Evolutionary conservation across 164 flowering plant genomes (phyloP).

Genomic region (Piper longum): DNA sequence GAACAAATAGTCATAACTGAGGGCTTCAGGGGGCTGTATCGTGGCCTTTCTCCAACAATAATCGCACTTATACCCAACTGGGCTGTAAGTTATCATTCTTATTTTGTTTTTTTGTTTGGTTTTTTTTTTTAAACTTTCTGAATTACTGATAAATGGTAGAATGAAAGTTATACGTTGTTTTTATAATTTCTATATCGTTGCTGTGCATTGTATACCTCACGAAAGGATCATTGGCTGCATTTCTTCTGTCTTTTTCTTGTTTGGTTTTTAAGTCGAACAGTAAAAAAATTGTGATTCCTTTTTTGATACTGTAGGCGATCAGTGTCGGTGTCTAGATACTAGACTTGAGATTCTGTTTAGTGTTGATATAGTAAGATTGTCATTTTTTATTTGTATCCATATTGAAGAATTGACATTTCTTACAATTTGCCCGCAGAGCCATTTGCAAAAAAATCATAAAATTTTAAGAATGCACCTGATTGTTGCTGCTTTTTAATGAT

Average conservation of each 20-base stretch:
- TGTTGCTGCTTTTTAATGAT: no score
- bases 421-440: no score
- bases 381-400: no score
- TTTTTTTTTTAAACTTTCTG: background rate
- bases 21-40: slow-evolving; percentile 79
- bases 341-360: no score
- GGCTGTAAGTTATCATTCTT: slow-evolving; percentile 53
- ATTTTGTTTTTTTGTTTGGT: background rate
- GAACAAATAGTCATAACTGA: slow-evolving; percentile 53
- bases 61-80: slow-evolving; percentile 85
- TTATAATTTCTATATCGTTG: background rate
- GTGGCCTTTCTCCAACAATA: slow-evolving; percentile 92
- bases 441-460: no score
- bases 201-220: background rate
- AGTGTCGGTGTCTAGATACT: no score
- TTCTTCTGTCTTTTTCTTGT: no score
- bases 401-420: no score
- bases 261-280: background rate
- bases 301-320: no score
- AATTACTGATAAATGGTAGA: no score
- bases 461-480: no score
- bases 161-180: background rate
- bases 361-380: no score
- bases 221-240: background rate
- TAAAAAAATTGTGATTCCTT: background rate